A percentile compares a stretch with the other conserved stretches of the same genome.
Evolutionary conservation across 331 rosid species (phyloP).

Genomic region (Acacia concinna): DNA sequence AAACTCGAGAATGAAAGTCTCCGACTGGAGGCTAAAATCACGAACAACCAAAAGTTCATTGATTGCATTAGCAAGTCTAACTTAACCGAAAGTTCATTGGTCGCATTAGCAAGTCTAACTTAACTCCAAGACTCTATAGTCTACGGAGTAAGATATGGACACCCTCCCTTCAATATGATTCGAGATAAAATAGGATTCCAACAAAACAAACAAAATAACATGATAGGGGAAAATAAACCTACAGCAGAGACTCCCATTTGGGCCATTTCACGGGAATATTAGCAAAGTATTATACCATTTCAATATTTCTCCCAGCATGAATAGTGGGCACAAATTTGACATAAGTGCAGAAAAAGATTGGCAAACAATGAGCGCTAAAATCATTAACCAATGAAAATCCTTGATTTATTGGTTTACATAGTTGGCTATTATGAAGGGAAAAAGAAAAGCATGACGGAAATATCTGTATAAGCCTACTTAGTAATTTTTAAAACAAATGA

Average conservation of each 20-base stretch:
- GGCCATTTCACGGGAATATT: not conserved
- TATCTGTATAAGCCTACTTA: slow-evolving; percentile 42
- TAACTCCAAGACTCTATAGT: not conserved
- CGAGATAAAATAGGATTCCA: not conserved
- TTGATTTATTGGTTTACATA: slow-evolving; percentile 49
- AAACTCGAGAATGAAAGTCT: too few species aligned
- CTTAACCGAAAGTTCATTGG: not conserved
- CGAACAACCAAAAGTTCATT: not conserved
- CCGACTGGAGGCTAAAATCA: not conserved
- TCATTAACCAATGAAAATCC: slow-evolving; percentile 34
- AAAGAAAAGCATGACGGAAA: slow-evolving; percentile 32
- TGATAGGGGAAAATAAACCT: not conserved
- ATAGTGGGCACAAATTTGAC: not conserved
- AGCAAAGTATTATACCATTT: not conserved
- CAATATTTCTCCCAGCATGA: slow-evolving; percentile 7
- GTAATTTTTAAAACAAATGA: slow-evolving; percentile 44
- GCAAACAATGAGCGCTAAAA: slow-evolving; percentile 28
- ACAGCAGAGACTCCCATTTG: not conserved
- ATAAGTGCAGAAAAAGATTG: not conserved
- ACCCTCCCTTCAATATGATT: not conserved
- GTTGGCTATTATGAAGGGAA: slow-evolving; percentile 27
- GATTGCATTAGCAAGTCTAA: not conserved
- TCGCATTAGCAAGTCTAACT: not conserved
- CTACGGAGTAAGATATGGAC: not conserved
- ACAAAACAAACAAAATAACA: not conserved